Conservation (phyloP, 108 stramenopile species). For the Cyclotella distinguenda region DNA sequence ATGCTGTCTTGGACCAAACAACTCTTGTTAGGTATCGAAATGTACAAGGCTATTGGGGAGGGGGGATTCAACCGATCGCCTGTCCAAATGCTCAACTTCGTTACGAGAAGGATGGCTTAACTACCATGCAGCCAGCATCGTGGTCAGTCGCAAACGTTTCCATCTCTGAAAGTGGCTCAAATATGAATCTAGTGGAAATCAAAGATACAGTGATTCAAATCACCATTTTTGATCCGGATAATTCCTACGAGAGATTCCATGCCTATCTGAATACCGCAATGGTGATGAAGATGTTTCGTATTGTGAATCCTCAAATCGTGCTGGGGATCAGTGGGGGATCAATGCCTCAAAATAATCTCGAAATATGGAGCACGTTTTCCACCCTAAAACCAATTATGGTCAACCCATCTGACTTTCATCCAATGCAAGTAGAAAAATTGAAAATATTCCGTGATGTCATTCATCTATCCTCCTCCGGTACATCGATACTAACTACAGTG, state of each 20-base stretch:
- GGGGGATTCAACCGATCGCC: not conserved
- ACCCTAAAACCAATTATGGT: slow-evolving; percentile 6
- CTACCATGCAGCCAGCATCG: not conserved
- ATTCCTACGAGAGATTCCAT: slow-evolving; percentile 30
- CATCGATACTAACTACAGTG: slow-evolving; percentile 13
- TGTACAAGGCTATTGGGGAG: not conserved
- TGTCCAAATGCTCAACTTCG: not conserved
- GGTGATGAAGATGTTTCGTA: slow-evolving; percentile 14
- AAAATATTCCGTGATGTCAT: slow-evolving; percentile 5
- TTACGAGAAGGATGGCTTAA: not conserved
- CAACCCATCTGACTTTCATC: not conserved
- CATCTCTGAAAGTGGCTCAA: not conserved
- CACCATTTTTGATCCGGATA: not conserved
- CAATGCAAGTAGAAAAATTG: not conserved
- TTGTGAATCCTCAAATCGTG: slow-evolving; percentile 17
- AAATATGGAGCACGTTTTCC: slow-evolving; percentile 8
- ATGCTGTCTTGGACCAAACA: not conserved
- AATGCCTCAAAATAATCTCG: not conserved
- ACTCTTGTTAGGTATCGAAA: slow-evolving; percentile 4
- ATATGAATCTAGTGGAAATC: not conserved
- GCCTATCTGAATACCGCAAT: slow-evolving; percentile 17
- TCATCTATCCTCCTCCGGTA: slow-evolving; percentile 4
- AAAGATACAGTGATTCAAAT: slow-evolving; percentile 6
- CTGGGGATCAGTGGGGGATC: not conserved
- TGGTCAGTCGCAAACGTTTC: not conserved